Conservation (phyloP, 345 rosid species). For the Hibiscus trionum region DNA sequence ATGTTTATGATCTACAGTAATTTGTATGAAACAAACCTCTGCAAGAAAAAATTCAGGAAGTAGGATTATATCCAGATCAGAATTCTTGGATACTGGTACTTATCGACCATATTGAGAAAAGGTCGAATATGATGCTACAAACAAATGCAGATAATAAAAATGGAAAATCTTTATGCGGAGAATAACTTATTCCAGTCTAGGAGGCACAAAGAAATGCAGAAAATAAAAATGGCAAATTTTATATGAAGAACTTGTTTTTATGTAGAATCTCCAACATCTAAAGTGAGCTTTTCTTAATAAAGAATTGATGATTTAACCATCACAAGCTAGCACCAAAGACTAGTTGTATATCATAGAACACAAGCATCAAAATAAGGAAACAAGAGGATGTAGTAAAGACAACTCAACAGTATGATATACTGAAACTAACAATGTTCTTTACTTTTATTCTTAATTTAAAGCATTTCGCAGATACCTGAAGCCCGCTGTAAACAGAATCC, state of each 20-base stretch:
- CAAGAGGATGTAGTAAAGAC: neutral
- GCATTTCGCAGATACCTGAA: constrained; percentile 50
- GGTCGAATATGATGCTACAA: neutral
- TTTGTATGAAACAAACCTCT: neutral
- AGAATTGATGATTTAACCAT: neutral
- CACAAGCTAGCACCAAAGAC: neutral
- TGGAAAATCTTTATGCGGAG: neutral
- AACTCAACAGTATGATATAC: neutral
- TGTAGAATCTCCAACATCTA: neutral
- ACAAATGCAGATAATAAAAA: neutral
- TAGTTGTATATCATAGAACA: neutral
- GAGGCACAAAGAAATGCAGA: neutral
- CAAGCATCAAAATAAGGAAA: too few relatives aligned
- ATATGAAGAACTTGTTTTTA: neutral
- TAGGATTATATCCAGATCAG: neutral
- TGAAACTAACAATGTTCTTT: neutral
- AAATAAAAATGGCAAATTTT: neutral
- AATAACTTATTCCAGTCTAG: neutral
- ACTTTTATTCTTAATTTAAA: neutral
- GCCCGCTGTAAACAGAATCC: constrained; percentile 82
- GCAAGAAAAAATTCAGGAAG: neutral
- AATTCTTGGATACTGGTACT: neutral
- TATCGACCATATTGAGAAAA: neutral
- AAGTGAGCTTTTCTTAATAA: neutral
- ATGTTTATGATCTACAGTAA: neutral